A percentile compares a stretch with the other conserved stretches of the same genome.
These are phyloP conservation scores for Carpinus viminea DNA, from an alignment of 306 rosid species.

Conservation along the genomic window DNA sequence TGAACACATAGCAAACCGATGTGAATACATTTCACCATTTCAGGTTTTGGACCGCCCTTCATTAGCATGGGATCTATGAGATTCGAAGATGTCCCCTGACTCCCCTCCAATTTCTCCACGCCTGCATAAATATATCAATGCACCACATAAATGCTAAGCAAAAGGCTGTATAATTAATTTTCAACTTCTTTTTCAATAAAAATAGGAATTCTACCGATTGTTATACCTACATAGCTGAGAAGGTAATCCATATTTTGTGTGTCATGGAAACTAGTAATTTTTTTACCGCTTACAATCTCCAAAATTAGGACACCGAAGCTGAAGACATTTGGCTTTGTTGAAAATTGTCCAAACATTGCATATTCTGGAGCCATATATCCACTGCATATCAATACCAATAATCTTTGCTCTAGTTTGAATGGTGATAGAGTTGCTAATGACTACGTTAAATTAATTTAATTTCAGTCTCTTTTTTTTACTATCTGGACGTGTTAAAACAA, in stretches of 20 bases:
- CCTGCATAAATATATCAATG: background rate
- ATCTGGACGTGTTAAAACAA: too few species aligned
- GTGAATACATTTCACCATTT: background rate
- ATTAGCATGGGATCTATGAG: background rate
- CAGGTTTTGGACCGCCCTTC: background rate
- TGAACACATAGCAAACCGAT: background rate
- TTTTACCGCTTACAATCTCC: constrained; percentile 42
- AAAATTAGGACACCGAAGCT: constrained; percentile 46
- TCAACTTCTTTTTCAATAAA: background rate
- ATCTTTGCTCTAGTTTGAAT: too few species aligned
- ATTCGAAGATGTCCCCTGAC: background rate
- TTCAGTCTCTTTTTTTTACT: too few species aligned
- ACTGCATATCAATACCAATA: too few species aligned
- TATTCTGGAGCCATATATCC: too few species aligned
- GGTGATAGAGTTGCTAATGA: too few species aligned
- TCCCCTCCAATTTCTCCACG: background rate
- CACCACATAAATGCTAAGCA: too few species aligned
- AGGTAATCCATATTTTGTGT: background rate
- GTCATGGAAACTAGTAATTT: background rate
- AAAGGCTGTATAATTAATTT: too few species aligned
- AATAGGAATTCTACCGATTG: background rate
- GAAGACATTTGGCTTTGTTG: constrained; percentile 45
- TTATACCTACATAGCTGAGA: background rate
- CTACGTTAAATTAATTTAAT: too few species aligned
- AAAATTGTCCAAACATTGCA: constrained; percentile 32